A percentile compares a stretch with the other conserved stretches of the same genome.
phyloP scores from a whole-genome alignment of 352 stramenopile genomes.

The Phytophthora capsici region DNA sequence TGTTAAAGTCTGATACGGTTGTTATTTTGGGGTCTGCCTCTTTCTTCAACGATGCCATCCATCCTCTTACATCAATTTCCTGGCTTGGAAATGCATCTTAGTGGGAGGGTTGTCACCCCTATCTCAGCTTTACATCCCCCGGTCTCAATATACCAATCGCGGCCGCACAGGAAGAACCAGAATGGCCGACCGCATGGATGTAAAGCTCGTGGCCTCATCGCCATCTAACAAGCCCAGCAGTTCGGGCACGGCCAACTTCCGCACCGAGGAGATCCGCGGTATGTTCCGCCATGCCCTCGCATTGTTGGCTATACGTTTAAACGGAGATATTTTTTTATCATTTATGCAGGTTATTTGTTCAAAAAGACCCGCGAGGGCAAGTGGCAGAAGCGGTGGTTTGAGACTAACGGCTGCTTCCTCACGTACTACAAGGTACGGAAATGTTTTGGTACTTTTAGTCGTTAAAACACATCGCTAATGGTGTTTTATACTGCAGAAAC shows the following conservation, averaged over 20 bases:
- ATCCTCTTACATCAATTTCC: not conserved
- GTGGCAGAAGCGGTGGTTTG: slow-evolving; percentile 99
- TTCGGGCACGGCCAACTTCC: slow-evolving; percentile 72
- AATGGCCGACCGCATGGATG: slow-evolving; percentile 40
- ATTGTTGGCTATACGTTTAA: not conserved
- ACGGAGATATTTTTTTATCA: slow-evolving; percentile 2
- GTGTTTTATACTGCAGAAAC: slow-evolving; percentile 59
- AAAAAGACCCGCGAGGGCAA: slow-evolving; percentile 95
- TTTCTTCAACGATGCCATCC: slow-evolving; percentile 30
- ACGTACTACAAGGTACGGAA: slow-evolving; percentile 97
- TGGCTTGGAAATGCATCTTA: not conserved
- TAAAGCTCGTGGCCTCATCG: slow-evolving; percentile 57
- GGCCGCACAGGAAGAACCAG: slow-evolving; percentile 21
- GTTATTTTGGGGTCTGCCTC: slow-evolving; percentile 4
- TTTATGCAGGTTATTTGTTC: slow-evolving; percentile 86
- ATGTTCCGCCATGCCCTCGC: not conserved
- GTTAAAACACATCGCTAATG: not conserved
- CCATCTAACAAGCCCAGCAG: slow-evolving; percentile 50
- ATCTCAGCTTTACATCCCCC: slow-evolving; percentile 1
- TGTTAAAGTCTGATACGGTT: slow-evolving; percentile 28
- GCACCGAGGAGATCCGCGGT: slow-evolving; percentile 77
- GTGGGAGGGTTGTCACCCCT: slow-evolving; percentile 9
- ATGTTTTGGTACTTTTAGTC: slow-evolving; percentile 5
- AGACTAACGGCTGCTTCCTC: slow-evolving; percentile 98
- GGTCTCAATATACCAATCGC: slow-evolving; percentile 30